A percentile compares a stretch with the other conserved stretches of the same genome.
Evolutionary conservation across 305 asterid genomes (phyloP).

Genomic region (Fraxinus nigra): DNA sequence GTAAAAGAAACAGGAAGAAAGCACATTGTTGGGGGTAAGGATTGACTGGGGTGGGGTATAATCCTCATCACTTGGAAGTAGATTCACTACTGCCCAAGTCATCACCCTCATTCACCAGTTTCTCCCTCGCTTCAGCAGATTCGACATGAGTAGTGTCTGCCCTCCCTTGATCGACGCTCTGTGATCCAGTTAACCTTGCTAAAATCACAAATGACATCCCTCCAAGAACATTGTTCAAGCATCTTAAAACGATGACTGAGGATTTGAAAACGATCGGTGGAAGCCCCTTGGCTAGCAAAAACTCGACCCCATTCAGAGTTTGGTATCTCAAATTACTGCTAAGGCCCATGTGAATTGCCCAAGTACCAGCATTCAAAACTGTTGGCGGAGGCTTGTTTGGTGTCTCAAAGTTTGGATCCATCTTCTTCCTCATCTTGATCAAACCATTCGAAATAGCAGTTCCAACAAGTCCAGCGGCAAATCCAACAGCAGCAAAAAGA

Average conservation of each 20-base stretch:
- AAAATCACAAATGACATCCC: constrained; percentile 49
- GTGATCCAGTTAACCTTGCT: constrained; percentile 52
- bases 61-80: constrained; percentile 8
- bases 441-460: constrained; percentile 48
- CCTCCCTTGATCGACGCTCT: constrained; percentile 25
- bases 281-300: constrained; percentile 38
- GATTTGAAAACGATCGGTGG: constrained; percentile 36
- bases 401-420: constrained; percentile 49
- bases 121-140: constrained; percentile 13
- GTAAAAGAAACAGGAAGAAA: not conserved
- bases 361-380: constrained; percentile 40
- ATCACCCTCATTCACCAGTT: constrained; percentile 7
- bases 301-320: constrained; percentile 45
- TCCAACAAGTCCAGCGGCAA: constrained; percentile 51
- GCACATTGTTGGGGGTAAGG: not conserved
- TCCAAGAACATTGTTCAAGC: constrained; percentile 46
- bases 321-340: constrained; percentile 51
- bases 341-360: constrained; percentile 57
- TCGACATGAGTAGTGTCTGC: constrained; percentile 12
- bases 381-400: constrained; percentile 54
- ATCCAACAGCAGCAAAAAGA: constrained; percentile 44
- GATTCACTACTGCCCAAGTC: constrained; percentile 15
- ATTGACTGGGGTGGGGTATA: not conserved
- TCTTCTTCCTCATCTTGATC: constrained; percentile 42
- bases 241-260: constrained; percentile 41